phyloP scores from a whole-genome alignment of 1,284 basidiomycete genomes.

The Limonomyces culmigenus region DNA sequence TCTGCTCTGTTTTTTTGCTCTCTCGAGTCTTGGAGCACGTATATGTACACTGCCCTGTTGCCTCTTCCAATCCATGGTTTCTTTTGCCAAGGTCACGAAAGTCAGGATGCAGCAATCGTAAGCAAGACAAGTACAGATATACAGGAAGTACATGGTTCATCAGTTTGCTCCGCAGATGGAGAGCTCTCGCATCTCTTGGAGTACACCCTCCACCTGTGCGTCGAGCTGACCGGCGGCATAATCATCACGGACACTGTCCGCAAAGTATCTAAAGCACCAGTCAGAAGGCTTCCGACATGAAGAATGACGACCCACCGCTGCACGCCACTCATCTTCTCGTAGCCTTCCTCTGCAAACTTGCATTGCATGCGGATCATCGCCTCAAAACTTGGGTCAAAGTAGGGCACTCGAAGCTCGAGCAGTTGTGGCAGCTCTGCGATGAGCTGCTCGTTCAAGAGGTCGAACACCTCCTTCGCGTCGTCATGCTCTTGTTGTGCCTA shows the following conservation, averaged over 20 bases:
- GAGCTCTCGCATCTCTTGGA: slow-evolving; percentile 93
- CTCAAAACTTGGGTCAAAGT: slow-evolving; percentile 97
- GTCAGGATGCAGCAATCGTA: too few species aligned
- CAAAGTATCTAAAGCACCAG: slow-evolving; percentile 53
- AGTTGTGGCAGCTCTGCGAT: slow-evolving; percentile 84
- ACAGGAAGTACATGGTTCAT: too few species aligned
- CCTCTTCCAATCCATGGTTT: too few species aligned
- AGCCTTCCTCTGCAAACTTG: slow-evolving; percentile 94
- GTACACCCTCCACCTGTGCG: slow-evolving; percentile 84
- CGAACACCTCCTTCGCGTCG: slow-evolving; percentile 86
- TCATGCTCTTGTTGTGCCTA: slow-evolving; percentile 92
- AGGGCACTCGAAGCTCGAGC: slow-evolving; percentile 89
- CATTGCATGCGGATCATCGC: slow-evolving; percentile 97
- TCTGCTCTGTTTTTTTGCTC: too few species aligned
- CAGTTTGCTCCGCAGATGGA: slow-evolving; percentile 67
- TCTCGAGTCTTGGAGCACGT: too few species aligned
- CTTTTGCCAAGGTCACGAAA: too few species aligned
- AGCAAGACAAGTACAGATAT: too few species aligned
- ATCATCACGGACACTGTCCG: slow-evolving; percentile 82
- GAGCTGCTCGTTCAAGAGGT: slow-evolving; percentile 84
- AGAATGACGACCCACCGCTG: slow-evolving; percentile 42
- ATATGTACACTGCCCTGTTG: too few species aligned
- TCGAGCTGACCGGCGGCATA: slow-evolving; percentile 96
- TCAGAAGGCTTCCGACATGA: neutral
- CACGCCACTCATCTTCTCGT: slow-evolving; percentile 93